phyloP scores from a whole-genome alignment of 176 grass and related monocot genomes.

The Rhipidocladum racemiflorum region DNA sequence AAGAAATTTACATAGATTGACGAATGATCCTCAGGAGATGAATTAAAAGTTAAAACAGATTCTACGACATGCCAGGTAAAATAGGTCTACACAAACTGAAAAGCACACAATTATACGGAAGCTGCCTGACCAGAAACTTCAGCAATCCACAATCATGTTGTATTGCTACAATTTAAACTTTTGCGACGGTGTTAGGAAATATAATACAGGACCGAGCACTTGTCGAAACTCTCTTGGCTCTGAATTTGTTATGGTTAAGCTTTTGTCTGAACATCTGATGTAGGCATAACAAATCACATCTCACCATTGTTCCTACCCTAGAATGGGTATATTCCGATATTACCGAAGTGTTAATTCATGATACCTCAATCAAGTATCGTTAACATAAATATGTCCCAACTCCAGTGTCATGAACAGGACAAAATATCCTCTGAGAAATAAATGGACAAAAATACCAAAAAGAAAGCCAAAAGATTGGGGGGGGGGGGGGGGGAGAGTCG shows the following conservation, averaged over 20 bases:
- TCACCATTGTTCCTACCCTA: background rate
- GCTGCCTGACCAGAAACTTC: background rate
- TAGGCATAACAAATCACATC: background rate
- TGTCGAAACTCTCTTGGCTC: background rate
- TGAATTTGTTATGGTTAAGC: background rate
- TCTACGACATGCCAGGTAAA: background rate
- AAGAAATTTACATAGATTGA: background rate
- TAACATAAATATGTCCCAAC: background rate
- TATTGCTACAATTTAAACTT: background rate
- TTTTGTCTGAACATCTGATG: background rate
- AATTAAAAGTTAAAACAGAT: background rate
- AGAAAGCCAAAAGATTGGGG: background rate
- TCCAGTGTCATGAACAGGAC: background rate
- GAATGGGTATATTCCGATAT: constrained; percentile 20
- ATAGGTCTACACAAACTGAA: background rate
- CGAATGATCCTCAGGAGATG: background rate
- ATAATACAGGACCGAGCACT: background rate
- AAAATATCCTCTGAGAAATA: background rate
- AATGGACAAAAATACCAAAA: background rate
- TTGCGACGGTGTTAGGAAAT: background rate
- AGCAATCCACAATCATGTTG: background rate
- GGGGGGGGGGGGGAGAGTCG: background rate
- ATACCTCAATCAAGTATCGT: background rate
- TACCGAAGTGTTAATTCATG: constrained; percentile 1
- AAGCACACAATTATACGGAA: background rate